Conservation (phyloP, 768 basidiomycete genomes). For the Agrocybe chaxingu region DNA sequence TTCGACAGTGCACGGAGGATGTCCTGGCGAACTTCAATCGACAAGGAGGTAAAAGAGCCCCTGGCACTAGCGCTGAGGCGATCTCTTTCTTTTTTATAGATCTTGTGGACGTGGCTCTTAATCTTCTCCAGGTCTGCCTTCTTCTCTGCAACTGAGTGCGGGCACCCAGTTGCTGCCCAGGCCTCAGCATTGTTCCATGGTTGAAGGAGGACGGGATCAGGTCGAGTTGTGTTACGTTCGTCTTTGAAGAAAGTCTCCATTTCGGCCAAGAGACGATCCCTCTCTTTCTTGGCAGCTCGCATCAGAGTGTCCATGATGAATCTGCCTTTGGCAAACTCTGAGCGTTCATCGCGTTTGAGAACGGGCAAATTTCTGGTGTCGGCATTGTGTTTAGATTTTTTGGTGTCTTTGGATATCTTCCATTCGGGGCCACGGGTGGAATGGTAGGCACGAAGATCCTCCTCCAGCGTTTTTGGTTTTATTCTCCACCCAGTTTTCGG, state of each 20-base stretch:
- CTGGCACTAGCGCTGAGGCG: neutral
- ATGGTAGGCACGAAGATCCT: constrained; percentile 12
- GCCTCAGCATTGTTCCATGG: constrained; percentile 18
- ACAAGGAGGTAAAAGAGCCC: constrained; percentile 26
- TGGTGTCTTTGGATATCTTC: constrained; percentile 22
- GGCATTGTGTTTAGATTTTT: constrained; percentile 5
- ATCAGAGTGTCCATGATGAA: constrained; percentile 46
- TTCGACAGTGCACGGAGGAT: constrained; percentile 41
- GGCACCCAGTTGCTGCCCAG: constrained; percentile 13
- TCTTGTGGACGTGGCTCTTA: constrained; percentile 13
- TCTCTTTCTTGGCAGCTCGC: constrained; percentile 20
- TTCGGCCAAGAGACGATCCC: constrained; percentile 13
- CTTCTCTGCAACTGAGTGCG: constrained; percentile 8
- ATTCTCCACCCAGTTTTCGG: constrained; percentile 56
- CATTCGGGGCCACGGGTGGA: constrained; percentile 18
- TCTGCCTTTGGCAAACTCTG: constrained; percentile 8
- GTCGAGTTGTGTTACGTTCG: neutral
- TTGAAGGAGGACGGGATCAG: constrained; percentile 25
- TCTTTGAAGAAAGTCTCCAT: constrained; percentile 27
- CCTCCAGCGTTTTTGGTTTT: constrained; percentile 23
- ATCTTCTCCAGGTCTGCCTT: constrained; percentile 15
- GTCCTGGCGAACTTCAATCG: constrained; percentile 51
- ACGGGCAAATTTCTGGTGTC: constrained; percentile 17
- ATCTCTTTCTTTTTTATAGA: constrained; percentile 8
- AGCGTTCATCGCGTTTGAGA: constrained; percentile 14